These are phyloP conservation scores for Carex parvula DNA, from an alignment of 176 grass and related monocot species.

Conservation along the genomic window DNA sequence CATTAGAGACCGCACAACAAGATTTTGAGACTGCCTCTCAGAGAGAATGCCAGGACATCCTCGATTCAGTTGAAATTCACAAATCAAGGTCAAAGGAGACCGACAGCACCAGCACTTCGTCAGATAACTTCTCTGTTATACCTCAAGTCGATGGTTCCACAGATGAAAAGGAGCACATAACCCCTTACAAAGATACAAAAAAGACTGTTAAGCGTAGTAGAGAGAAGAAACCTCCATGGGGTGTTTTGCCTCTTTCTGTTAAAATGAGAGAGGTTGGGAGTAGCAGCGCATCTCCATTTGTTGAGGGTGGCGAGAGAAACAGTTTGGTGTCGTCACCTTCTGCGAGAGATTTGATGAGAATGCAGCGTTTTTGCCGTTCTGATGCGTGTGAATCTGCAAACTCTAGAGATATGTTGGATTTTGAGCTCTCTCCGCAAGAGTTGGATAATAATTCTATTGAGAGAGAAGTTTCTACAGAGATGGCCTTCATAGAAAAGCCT, in stretches of 20 bases:
- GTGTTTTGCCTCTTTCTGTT: slow-evolving; percentile 64
- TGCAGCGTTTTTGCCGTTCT: slow-evolving; percentile 46
- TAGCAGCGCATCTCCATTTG: slow-evolving; percentile 32
- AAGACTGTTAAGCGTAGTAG: slow-evolving; percentile 34
- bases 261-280: slow-evolving; percentile 39
- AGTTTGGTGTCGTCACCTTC: slow-evolving; percentile 38
- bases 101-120: slow-evolving; percentile 30
- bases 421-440: slow-evolving; percentile 26
- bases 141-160: slow-evolving; percentile 78
- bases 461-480: slow-evolving; percentile 34
- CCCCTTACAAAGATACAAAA: slow-evolving; percentile 34
- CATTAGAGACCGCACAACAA: slow-evolving; percentile 68
- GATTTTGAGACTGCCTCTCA: slow-evolving; percentile 86
- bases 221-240: slow-evolving; percentile 52
- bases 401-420: slow-evolving; percentile 26
- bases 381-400: slow-evolving; percentile 56
- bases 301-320: not conserved
- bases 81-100: slow-evolving; percentile 10
- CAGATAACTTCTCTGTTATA: slow-evolving; percentile 40
- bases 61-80: slow-evolving; percentile 64
- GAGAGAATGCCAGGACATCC: slow-evolving; percentile 93
- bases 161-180: slow-evolving; percentile 45
- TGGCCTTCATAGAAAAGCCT: slow-evolving; percentile 53
- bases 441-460: slow-evolving; percentile 26
- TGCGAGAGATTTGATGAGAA: slow-evolving; percentile 88